Conservation (phyloP, 2,329 filamentous ascomycete species). For the Neodidymelliopsis sp. region DNA sequence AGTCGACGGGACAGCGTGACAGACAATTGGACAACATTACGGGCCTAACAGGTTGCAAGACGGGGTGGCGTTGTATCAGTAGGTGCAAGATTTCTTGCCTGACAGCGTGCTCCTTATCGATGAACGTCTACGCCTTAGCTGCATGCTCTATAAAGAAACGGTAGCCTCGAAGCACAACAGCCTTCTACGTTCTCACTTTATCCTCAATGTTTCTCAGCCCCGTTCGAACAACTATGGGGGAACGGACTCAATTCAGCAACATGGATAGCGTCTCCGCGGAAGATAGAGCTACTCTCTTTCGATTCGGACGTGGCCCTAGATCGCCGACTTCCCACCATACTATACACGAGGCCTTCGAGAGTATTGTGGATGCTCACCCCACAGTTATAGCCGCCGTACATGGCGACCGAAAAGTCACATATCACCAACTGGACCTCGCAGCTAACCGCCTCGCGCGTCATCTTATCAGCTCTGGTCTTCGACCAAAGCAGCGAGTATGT, state of each 20-base stretch:
- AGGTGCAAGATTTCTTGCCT: not conserved
- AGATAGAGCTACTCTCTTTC: conserved; percentile 30
- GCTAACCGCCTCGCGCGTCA: conserved; percentile 44
- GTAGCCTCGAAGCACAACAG: not conserved
- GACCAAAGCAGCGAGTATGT: conserved; percentile 56
- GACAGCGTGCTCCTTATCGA: conserved; percentile 4
- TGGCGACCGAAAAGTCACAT: conserved; percentile 34
- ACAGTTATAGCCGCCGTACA: conserved; percentile 32
- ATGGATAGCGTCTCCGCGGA: conserved; percentile 26
- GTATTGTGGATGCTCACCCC: conserved; percentile 35
- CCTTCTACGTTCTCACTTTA: not conserved
- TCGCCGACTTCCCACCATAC: conserved; percentile 25
- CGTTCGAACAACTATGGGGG: conserved; percentile 20
- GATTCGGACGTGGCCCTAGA: conserved; percentile 33
- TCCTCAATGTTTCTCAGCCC: not conserved
- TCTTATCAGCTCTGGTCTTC: conserved; percentile 39
- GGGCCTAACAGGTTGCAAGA: not conserved
- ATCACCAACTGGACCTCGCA: conserved; percentile 38
- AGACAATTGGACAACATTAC: not conserved
- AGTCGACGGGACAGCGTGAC: not conserved
- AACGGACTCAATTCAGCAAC: conserved; percentile 16
- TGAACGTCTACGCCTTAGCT: not conserved
- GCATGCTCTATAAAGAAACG: conserved; percentile 10
- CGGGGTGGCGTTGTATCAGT: conserved; percentile 3
- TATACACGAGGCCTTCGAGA: conserved; percentile 40